Conservation (phyloP, 306 rosid genomes). For the Crataegus laevigata region DNA sequence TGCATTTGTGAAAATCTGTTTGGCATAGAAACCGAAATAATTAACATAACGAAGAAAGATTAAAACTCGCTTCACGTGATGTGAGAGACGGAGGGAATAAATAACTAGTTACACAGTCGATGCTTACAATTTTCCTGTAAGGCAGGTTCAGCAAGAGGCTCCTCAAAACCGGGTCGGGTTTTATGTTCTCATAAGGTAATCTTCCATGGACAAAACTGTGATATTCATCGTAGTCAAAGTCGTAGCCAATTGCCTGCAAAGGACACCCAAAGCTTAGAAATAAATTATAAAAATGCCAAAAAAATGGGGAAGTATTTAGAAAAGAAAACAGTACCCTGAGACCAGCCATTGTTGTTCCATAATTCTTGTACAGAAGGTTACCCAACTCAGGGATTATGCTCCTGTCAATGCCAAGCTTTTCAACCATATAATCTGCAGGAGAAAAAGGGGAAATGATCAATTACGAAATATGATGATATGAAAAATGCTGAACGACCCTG, state of each 20-base stretch:
- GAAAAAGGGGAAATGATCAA: background rate
- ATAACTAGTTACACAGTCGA: background rate
- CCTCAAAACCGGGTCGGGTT: slow-evolving; percentile 76
- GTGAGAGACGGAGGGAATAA: background rate
- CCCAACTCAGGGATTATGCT: slow-evolving; percentile 53
- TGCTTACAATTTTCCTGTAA: slow-evolving; percentile 66
- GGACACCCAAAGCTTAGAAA: background rate
- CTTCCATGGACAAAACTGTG: slow-evolving; percentile 94
- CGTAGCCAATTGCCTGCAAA: slow-evolving; percentile 84
- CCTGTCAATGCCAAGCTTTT: slow-evolving; percentile 75
- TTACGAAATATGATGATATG: background rate
- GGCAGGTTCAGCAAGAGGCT: slow-evolving; percentile 70
- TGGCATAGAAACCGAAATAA: background rate
- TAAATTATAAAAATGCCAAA: background rate
- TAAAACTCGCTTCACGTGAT: background rate
- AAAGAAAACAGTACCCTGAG: slow-evolving; percentile 55
- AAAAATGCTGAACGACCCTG: background rate
- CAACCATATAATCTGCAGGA: slow-evolving; percentile 66
- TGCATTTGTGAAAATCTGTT: slow-evolving; percentile 90
- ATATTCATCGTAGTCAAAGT: slow-evolving; percentile 89
- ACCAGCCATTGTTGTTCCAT: slow-evolving; percentile 98
- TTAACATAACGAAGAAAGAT: background rate
- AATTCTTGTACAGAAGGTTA: slow-evolving; percentile 67
- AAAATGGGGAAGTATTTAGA: background rate
- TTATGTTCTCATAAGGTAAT: slow-evolving; percentile 79